phyloP scores from a whole-genome alignment of 2,329 filamentous ascomycete genomes.

The Karstenula rhodostoma region DNA sequence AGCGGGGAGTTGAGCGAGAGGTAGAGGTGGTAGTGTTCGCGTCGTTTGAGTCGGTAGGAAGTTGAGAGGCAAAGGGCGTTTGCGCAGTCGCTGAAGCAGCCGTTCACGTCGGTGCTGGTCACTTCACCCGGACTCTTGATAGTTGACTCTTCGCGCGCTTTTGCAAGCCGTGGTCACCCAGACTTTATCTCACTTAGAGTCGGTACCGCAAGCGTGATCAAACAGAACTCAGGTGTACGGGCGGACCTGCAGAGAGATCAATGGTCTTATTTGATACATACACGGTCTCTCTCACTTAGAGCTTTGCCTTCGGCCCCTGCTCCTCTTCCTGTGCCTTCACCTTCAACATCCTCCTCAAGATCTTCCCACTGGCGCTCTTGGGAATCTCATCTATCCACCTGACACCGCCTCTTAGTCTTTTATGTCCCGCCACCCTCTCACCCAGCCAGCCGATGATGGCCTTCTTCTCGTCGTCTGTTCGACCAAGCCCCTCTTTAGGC shows the following conservation, averaged over 20 bases:
- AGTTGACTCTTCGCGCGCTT: too few relatives aligned
- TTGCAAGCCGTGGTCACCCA: too few relatives aligned
- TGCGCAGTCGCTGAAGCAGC: background rate
- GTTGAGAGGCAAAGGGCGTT: background rate
- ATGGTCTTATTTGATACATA: background rate
- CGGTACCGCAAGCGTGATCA: background rate
- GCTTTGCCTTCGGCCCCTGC: conserved; percentile 51
- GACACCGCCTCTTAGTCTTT: conserved; percentile 57
- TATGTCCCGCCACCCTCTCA: conserved; percentile 56
- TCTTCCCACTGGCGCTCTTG: conserved; percentile 58
- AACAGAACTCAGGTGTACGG: background rate
- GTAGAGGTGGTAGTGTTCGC: background rate
- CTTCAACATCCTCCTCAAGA: conserved; percentile 56
- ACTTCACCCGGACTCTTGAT: too few relatives aligned
- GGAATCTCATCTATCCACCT: conserved; percentile 58
- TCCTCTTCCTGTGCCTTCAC: conserved; percentile 52
- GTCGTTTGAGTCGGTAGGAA: background rate
- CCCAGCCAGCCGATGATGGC: conserved; percentile 55
- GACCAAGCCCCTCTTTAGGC: conserved; percentile 39
- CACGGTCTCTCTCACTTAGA: conserved; percentile 42
- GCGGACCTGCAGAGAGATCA: background rate
- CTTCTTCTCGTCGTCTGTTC: conserved; percentile 40
- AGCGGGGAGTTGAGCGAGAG: background rate
- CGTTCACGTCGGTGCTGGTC: background rate
- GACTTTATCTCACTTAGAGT: background rate